These are phyloP conservation scores for Colletotrichum endophyticum DNA, from an alignment of 2,329 filamentous ascomycete genomes.

Conservation along the genomic window DNA sequence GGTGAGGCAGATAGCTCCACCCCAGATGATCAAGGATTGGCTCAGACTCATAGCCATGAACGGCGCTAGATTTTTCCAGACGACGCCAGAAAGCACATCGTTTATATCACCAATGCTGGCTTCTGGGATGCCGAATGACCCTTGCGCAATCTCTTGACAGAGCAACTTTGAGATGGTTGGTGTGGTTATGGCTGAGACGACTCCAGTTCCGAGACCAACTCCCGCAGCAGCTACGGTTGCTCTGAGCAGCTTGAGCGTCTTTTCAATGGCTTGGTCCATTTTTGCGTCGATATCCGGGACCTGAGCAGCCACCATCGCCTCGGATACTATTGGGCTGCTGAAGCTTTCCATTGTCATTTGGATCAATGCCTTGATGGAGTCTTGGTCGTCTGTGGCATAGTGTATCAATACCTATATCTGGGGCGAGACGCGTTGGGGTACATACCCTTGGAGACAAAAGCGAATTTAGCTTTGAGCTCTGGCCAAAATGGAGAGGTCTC, in stretches of 20 bases:
- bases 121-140: slow-evolving; percentile 25
- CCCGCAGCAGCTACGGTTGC: background rate
- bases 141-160: slow-evolving; percentile 25
- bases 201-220: background rate
- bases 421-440: background rate
- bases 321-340: background rate
- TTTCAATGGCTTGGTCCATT: slow-evolving; percentile 9
- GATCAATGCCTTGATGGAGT: slow-evolving; percentile 12
- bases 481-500: background rate
- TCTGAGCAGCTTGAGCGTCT: slow-evolving; percentile 12
- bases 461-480: background rate
- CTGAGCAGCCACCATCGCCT: slow-evolving; percentile 12
- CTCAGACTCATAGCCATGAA: slow-evolving; percentile 23
- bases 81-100: slow-evolving; percentile 19
- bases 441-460: slow-evolving; percentile 7
- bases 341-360: background rate
- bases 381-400: slow-evolving; percentile 5
- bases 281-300: slow-evolving; percentile 9
- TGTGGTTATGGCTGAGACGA: slow-evolving; percentile 21
- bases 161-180: slow-evolving; percentile 27
- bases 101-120: slow-evolving; percentile 24
- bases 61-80: slow-evolving; percentile 27
- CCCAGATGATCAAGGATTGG: slow-evolving; percentile 21
- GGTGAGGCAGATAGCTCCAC: slow-evolving; percentile 12
- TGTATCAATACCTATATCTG: background rate